Conservation (phyloP, 768 basidiomycete species). For the Russula dissimulans region DNA sequence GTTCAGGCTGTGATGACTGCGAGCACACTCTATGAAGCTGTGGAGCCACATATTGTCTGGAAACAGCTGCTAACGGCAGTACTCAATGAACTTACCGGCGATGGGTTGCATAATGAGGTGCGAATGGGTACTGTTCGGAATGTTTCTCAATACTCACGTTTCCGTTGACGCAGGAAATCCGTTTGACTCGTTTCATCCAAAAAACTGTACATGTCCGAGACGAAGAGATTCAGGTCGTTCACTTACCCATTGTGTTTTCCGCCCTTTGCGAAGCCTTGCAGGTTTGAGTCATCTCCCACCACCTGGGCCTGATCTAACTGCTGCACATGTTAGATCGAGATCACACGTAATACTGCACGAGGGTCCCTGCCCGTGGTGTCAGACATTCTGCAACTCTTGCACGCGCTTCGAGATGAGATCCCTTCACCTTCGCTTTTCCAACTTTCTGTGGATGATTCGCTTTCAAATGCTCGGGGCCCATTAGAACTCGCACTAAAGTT, state of each 20-base stretch:
- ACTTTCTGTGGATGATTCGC: neutral
- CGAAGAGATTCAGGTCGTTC: slow-evolving; percentile 74
- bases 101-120: slow-evolving; percentile 42
- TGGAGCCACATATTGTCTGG: slow-evolving; percentile 87
- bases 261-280: slow-evolving; percentile 55
- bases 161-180: slow-evolving; percentile 41
- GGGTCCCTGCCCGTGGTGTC: slow-evolving; percentile 4
- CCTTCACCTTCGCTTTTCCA: slow-evolving; percentile 7
- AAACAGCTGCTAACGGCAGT: slow-evolving; percentile 54
- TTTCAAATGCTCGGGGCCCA: slow-evolving; percentile 3
- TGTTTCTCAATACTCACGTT: neutral
- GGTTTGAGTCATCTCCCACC: slow-evolving; percentile 34
- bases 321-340: neutral
- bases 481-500: slow-evolving; percentile 28
- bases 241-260: slow-evolving; percentile 71
- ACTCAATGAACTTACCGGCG: slow-evolving; percentile 44
- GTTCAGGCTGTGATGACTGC: slow-evolving; percentile 70
- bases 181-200: slow-evolving; percentile 65
- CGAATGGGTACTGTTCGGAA: slow-evolving; percentile 4
- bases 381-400: slow-evolving; percentile 6
- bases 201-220: slow-evolving; percentile 69
- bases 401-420: slow-evolving; percentile 10
- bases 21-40: slow-evolving; percentile 82
- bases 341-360: neutral
- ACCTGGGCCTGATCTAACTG: neutral